phyloP scores from a whole-genome alignment of 2,329 filamentous ascomycete genomes.

The Penicillium sp. region DNA sequence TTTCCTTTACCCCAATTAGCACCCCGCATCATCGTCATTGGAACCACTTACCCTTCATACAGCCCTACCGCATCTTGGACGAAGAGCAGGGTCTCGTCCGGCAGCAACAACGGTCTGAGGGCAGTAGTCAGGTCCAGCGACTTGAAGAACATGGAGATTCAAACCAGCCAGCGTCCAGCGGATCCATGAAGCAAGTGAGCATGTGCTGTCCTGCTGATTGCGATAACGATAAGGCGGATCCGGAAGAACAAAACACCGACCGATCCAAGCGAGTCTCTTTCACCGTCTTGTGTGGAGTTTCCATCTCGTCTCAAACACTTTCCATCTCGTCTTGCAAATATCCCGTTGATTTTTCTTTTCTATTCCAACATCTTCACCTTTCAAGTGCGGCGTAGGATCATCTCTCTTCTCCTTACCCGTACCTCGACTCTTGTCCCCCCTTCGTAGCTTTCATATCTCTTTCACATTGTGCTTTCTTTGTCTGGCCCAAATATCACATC shows the following conservation, averaged over 20 bases:
- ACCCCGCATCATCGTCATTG: conserved; percentile 20
- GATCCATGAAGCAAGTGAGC: conserved; percentile 6
- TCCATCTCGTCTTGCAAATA: conserved; percentile 2
- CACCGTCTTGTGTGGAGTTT: conserved; percentile 6
- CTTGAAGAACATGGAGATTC: conserved; percentile 86
- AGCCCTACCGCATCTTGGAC: conserved; percentile 97
- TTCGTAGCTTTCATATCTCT: conserved; percentile 18
- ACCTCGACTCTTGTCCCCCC: conserved; percentile 5
- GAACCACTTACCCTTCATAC: conserved; percentile 81
- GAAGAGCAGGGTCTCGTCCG: conserved; percentile 92
- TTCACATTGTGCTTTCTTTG: conserved; percentile 15
- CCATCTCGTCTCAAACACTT: not conserved
- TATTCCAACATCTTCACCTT: not conserved
- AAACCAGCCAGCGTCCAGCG: conserved; percentile 20
- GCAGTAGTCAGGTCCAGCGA: conserved; percentile 94
- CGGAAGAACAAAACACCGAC: conserved; percentile 12
- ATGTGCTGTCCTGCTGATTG: conserved; percentile 2
- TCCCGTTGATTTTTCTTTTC: not conserved
- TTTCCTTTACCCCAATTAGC: conserved; percentile 61
- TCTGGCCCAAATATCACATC: conserved; percentile 18
- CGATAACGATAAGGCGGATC: conserved; percentile 18
- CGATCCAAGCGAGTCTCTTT: conserved; percentile 9
- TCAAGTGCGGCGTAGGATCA: conserved; percentile 8
- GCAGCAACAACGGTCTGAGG: conserved; percentile 85
- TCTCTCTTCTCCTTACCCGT: not conserved